These are phyloP conservation scores for Nothomitra cinnamomea DNA, from an alignment of 2,329 filamentous ascomycete species.

Conservation along the genomic window DNA sequence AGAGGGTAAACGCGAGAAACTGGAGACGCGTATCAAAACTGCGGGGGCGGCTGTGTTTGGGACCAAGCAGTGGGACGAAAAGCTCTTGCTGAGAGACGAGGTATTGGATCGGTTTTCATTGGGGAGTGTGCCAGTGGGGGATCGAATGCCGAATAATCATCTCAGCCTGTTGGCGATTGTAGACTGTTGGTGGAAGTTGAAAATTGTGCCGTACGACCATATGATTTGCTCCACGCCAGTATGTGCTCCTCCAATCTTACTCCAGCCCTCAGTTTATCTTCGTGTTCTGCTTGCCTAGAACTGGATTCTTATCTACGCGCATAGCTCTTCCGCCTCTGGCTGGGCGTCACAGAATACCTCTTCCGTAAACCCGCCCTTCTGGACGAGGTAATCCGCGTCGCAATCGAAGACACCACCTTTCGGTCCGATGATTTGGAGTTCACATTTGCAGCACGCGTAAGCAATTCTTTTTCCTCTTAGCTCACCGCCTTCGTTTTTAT, in stretches of 20 bases:
- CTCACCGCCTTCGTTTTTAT: neutral
- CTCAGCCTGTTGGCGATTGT: constrained; percentile 89
- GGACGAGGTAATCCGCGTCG: constrained; percentile 70
- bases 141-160: constrained; percentile 76
- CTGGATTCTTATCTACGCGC: too few species aligned
- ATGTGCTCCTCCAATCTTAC: constrained; percentile 22
- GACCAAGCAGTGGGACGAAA: constrained; percentile 35
- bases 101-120: constrained; percentile 81
- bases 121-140: constrained; percentile 47
- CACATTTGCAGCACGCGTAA: constrained; percentile 73
- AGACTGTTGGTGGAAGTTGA: constrained; percentile 90
- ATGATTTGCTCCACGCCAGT: constrained; percentile 97
- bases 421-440: constrained; percentile 94
- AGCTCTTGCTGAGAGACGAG: constrained; percentile 59
- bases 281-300: too few species aligned
- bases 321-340: constrained; percentile 78
- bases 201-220: constrained; percentile 93
- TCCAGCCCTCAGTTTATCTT: too few species aligned
- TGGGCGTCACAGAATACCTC: constrained; percentile 92
- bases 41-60: constrained; percentile 60
- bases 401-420: constrained; percentile 79
- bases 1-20: constrained; percentile 58
- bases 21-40: constrained; percentile 57
- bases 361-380: constrained; percentile 71
- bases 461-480: constrained; percentile 11